phyloP scores from a whole-genome alignment of 352 stramenopile species.

The Phytophthora meadii region DNA sequence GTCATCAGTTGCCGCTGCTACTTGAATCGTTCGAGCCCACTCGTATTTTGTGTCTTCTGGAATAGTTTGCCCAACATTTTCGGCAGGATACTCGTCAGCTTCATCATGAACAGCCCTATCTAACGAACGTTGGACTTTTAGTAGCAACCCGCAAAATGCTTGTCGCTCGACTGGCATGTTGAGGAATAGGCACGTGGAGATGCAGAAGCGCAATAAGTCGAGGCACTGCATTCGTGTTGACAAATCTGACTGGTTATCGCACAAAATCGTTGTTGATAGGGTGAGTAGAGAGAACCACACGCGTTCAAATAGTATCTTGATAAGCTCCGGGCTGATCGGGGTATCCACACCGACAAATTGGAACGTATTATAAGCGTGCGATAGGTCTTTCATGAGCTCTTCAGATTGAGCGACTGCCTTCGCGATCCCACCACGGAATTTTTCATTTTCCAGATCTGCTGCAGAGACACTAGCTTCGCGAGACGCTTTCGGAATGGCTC shows the following conservation, averaged over 20 bases:
- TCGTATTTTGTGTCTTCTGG: slow-evolving; percentile 25
- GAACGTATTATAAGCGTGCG: slow-evolving; percentile 86
- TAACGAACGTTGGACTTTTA: slow-evolving; percentile 74
- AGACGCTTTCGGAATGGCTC: slow-evolving; percentile 50
- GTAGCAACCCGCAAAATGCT: slow-evolving; percentile 78
- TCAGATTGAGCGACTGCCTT: slow-evolving; percentile 85
- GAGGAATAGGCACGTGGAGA: slow-evolving; percentile 86
- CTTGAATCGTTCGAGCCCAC: slow-evolving; percentile 75
- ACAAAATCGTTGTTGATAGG: slow-evolving; percentile 84
- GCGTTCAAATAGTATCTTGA: slow-evolving; percentile 92
- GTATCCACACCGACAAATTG: slow-evolving; percentile 92
- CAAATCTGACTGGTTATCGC: slow-evolving; percentile 79
- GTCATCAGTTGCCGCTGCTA: slow-evolving; percentile 69
- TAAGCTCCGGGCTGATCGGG: slow-evolving; percentile 89
- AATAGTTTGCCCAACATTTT: neutral
- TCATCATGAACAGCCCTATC: slow-evolving; percentile 26
- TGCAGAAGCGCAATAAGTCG: slow-evolving; percentile 80
- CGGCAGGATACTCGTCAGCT: slow-evolving; percentile 16
- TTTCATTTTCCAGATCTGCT: slow-evolving; percentile 76
- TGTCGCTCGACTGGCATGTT: slow-evolving; percentile 78
- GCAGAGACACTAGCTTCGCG: slow-evolving; percentile 53
- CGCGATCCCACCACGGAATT: slow-evolving; percentile 70
- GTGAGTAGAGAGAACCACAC: slow-evolving; percentile 97
- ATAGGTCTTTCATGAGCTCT: slow-evolving; percentile 87
- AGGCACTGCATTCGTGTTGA: slow-evolving; percentile 84